Conservation (phyloP, 495 filamentous ascomycete species). For the Aspergillus homomorphus region DNA sequence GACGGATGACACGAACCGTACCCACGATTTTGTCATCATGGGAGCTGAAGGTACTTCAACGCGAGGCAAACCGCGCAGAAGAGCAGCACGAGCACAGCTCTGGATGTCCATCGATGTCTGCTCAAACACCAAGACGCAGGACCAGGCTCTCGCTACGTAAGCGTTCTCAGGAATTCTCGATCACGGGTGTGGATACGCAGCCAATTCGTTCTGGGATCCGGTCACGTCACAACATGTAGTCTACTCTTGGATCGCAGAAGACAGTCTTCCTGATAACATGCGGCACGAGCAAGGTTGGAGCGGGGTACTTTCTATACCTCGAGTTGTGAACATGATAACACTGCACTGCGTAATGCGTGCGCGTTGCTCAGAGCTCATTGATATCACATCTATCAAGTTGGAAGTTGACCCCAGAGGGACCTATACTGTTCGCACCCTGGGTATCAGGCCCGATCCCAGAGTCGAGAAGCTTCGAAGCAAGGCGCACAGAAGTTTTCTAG, state of each 20-base stretch:
- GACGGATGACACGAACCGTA: slow-evolving; percentile 27
- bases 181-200: slow-evolving; percentile 38
- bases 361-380: slow-evolving; percentile 24
- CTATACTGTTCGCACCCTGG: slow-evolving; percentile 35
- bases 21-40: slow-evolving; percentile 46
- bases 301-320: slow-evolving; percentile 37
- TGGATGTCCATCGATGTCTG: slow-evolving; percentile 35
- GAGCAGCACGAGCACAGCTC: slow-evolving; percentile 29
- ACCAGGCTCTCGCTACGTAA: slow-evolving; percentile 22
- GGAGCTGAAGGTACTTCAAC: slow-evolving; percentile 44
- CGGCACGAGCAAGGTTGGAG: slow-evolving; percentile 41
- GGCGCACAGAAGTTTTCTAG: slow-evolving; percentile 4
- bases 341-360: slow-evolving; percentile 28
- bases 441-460: slow-evolving; percentile 29
- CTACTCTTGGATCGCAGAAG: slow-evolving; percentile 39
- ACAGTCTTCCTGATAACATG: slow-evolving; percentile 34
- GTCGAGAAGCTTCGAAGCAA: slow-evolving; percentile 25
- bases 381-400: slow-evolving; percentile 36
- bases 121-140: neutral
- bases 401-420: slow-evolving; percentile 18
- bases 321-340: slow-evolving; percentile 26
- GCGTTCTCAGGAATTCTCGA: slow-evolving; percentile 35
- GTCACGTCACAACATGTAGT: slow-evolving; percentile 29
- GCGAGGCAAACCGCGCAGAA: slow-evolving; percentile 13
- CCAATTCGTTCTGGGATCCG: slow-evolving; percentile 39